Evolutionary conservation across 2,329 filamentous ascomycete species (phyloP), one percentile per base, ranked within the genome.

Genomic region (Ascochyta rabiei): DNA sequence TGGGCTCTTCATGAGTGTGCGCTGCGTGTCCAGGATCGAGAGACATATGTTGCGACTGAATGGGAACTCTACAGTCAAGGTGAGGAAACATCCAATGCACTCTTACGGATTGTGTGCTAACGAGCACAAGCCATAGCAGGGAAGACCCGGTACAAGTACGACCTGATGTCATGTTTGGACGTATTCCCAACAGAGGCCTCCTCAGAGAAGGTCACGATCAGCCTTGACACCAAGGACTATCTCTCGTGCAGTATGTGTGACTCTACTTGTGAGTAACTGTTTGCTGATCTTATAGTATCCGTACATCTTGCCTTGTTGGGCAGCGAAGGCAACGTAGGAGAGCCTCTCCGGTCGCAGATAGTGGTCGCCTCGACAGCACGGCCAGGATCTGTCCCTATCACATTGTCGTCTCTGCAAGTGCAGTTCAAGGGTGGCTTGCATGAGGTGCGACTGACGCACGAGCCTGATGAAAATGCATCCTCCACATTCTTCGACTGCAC

Each of bases 301-400:
- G 69, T 80, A 4, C 76, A 78, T 4, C 81, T 86, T 58, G 78
- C 80, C 1, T 87, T 87, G 57, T 77, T 75, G 31, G 79, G 76
- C 47, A 68, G 74, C 0, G 80, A 86, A 67, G 84, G 83, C 21
- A 82, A 86, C 67, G 85, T 87, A 38, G 84, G 84, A 21, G 84
- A 87, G 59, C 75, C 79, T 4, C 64, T 86, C 7, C 74, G 75
- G n/a, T 80, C 79, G n/a, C 85, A 87, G 59, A 73, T 88, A 44
- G 72, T 75, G 6, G 69, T 87, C 10, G 74, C 66, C 13, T 86
- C 83, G 6, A 76, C 71, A 56, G 79, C 81, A 16, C 77, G 80
- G 23, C 61, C 58, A 34, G 72, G 68, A 4, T 80, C 81, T 10
- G 69, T 71, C 6, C 79, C 82, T 0, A 76, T 86, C 13, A 74